A percentile compares a stretch with the other conserved stretches of the same genome.
phyloP scores from a whole-genome alignment of 2,329 filamentous ascomycete species.

The Cladophialophora carrionii region DNA sequence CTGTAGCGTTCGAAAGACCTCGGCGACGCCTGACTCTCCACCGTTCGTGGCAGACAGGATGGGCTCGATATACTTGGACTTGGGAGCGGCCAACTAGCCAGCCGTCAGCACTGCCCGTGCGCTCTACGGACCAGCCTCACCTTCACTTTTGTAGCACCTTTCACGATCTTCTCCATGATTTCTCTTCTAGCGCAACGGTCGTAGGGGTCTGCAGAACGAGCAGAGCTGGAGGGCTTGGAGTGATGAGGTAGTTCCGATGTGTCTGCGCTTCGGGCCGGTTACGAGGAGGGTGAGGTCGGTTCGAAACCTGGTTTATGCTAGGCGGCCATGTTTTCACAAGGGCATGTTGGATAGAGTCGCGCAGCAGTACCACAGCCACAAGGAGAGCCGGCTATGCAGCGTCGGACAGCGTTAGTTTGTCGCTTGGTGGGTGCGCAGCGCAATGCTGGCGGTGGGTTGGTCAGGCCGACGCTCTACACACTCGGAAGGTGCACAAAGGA shows the following conservation, averaged over 20 bases:
- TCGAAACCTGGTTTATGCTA: slow-evolving; percentile 10
- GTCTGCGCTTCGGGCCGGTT: slow-evolving; percentile 12
- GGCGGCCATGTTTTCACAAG: slow-evolving; percentile 18
- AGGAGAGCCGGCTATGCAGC: neutral
- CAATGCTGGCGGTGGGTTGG: neutral
- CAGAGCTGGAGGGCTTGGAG: neutral
- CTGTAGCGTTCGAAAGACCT: slow-evolving; percentile 91
- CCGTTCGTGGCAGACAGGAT: slow-evolving; percentile 94
- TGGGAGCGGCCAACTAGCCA: slow-evolving; percentile 82
- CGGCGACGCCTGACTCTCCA: slow-evolving; percentile 89
- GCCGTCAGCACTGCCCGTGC: slow-evolving; percentile 35
- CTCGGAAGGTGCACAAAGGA: neutral
- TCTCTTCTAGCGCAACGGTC: neutral
- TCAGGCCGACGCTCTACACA: neutral
- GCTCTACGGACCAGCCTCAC: slow-evolving; percentile 51
- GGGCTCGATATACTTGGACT: slow-evolving; percentile 99
- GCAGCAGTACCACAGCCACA: slow-evolving; percentile 22
- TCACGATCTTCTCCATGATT: slow-evolving; percentile 98
- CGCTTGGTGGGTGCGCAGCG: slow-evolving; percentile 14
- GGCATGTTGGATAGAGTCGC: slow-evolving; percentile 16
- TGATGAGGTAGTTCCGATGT: slow-evolving; percentile 2
- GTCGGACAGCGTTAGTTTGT: slow-evolving; percentile 8
- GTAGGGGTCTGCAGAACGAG: neutral
- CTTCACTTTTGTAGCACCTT: slow-evolving; percentile 98
- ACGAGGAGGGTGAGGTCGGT: slow-evolving; percentile 11